These are phyloP conservation scores for Sarcomyxa edulis DNA, from an alignment of 768 basidiomycete species.

Conservation along the genomic window DNA sequence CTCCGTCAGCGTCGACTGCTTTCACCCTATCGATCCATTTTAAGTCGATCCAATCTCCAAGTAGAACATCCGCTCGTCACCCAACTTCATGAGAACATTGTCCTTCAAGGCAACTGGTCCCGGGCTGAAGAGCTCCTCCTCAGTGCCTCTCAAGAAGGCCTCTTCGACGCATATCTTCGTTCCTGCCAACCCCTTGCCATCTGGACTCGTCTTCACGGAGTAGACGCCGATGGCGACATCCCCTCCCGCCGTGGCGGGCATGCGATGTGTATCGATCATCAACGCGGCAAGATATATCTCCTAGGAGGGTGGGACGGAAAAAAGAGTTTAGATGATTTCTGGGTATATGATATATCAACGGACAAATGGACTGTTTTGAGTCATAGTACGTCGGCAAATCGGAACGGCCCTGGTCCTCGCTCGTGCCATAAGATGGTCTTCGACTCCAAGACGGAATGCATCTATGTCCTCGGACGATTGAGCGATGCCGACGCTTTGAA, in stretches of 20 bases:
- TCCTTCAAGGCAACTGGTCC: constrained; percentile 62
- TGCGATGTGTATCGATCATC: constrained; percentile 73
- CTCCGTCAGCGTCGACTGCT: constrained; percentile 72
- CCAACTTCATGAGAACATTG: constrained; percentile 54
- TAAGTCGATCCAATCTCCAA: constrained; percentile 47
- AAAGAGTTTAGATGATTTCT: constrained; percentile 72
- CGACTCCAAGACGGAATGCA: constrained; percentile 60
- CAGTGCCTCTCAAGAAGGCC: constrained; percentile 42
- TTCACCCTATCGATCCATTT: constrained; percentile 55
- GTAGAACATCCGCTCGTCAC: constrained; percentile 72
- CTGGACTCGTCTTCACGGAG: constrained; percentile 57
- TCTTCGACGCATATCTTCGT: constrained; percentile 59
- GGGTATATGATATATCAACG: constrained; percentile 59
- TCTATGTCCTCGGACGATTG: constrained; percentile 71
- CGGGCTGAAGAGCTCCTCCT: constrained; percentile 50
- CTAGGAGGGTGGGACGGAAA: constrained; percentile 79
- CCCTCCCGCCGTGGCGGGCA: constrained; percentile 73
- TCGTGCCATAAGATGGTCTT: constrained; percentile 84
- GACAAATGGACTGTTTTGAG: constrained; percentile 62
- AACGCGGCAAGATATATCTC: constrained; percentile 60
- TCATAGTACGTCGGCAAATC: constrained; percentile 45
- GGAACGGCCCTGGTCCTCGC: constrained; percentile 64
- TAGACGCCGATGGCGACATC: constrained; percentile 59
- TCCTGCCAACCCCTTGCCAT: constrained; percentile 52
- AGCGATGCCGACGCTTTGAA: constrained; percentile 45